Evolutionary conservation across 768 basidiomycete species (phyloP).

Genomic region (Collybia nuda): DNA sequence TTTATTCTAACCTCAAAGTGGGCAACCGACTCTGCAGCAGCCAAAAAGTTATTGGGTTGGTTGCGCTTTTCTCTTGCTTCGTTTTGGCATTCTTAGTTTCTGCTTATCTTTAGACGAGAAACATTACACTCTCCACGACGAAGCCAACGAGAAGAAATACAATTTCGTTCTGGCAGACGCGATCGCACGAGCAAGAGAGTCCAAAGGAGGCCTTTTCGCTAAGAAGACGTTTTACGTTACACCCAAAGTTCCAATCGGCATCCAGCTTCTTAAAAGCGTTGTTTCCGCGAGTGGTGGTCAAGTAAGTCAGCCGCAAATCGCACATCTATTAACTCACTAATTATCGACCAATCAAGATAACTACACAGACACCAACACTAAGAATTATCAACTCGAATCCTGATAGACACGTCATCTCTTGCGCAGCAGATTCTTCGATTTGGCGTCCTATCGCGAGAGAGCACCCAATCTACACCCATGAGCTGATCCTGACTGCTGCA

Average conservation of each 20-base stretch:
- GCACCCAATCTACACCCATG: constrained; percentile 64
- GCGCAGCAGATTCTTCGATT: constrained; percentile 57
- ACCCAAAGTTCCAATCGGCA: constrained; percentile 56
- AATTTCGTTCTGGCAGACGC: constrained; percentile 62
- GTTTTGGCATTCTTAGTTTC: neutral
- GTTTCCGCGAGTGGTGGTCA: constrained; percentile 70
- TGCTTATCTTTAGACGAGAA: constrained; percentile 51
- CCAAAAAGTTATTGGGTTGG: constrained; percentile 64
- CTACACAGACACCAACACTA: constrained; percentile 49
- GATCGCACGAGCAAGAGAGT: constrained; percentile 53
- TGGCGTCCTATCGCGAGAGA: constrained; percentile 61
- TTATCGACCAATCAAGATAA: constrained; percentile 28
- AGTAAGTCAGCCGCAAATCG: constrained; percentile 34
- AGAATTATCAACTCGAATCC: constrained; percentile 52
- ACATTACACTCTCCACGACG: constrained; percentile 60
- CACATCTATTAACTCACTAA: neutral
- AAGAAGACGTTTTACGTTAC: constrained; percentile 78
- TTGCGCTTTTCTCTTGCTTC: constrained; percentile 5
- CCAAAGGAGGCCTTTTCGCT: constrained; percentile 55
- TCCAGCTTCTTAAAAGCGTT: constrained; percentile 66
- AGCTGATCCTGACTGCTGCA: constrained; percentile 63
- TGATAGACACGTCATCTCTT: constrained; percentile 65
- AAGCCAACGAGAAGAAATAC: constrained; percentile 63
- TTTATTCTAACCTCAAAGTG: constrained; percentile 67
- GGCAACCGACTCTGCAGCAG: constrained; percentile 59